These are phyloP conservation scores for Ilex aquifolium DNA, from an alignment of 257 asterid species.

Conservation along the genomic window DNA sequence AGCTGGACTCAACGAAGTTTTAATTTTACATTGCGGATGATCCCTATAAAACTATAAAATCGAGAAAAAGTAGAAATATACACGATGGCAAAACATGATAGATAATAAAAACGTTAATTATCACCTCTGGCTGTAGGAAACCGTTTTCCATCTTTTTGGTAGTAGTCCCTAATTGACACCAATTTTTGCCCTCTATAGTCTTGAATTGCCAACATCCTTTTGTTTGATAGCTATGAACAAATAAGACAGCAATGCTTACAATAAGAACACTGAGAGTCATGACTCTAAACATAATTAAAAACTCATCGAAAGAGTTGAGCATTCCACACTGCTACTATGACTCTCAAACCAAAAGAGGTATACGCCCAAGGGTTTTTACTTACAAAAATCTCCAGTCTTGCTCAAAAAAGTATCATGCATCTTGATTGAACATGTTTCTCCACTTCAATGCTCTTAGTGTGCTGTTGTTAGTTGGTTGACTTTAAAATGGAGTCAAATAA, in stretches of 20 bases:
- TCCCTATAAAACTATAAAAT: not conserved
- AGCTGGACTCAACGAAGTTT: not conserved
- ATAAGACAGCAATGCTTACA: conserved; percentile 10
- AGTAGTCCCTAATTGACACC: conserved; percentile 53
- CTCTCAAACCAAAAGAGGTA: not conserved
- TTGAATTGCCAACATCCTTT: conserved; percentile 42
- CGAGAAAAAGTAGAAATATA: not conserved
- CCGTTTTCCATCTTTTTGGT: conserved; percentile 37
- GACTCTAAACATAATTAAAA: not conserved
- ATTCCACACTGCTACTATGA: not conserved
- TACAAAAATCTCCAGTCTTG: too few relatives aligned
- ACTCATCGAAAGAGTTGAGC: not conserved
- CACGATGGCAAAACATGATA: not conserved
- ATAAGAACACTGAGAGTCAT: not conserved
- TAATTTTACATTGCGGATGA: not conserved
- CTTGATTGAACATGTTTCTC: too few relatives aligned
- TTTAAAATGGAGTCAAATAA: too few relatives aligned
- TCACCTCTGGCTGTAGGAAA: conserved; percentile 42
- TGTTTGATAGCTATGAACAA: conserved; percentile 40
- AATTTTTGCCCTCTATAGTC: conserved; percentile 28
- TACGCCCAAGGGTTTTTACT: not conserved
- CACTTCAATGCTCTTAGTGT: too few relatives aligned
- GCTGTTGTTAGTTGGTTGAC: too few relatives aligned
- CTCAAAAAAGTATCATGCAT: too few relatives aligned
- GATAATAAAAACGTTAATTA: not conserved